Evolutionary conservation across 2,329 filamentous ascomycete species (phyloP).

Genomic region (Cercospora janseana): DNA sequence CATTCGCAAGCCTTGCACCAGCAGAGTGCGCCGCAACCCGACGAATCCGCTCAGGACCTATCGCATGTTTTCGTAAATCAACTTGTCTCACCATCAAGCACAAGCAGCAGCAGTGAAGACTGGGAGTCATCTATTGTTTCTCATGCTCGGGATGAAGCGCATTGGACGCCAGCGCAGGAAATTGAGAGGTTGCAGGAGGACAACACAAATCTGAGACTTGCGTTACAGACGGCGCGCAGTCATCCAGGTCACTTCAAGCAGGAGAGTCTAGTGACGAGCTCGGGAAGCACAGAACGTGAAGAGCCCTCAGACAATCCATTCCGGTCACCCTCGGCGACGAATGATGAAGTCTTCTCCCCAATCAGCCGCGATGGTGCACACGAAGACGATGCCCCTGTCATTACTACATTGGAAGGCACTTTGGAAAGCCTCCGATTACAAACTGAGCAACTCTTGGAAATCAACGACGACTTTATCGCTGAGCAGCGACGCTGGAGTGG

Average conservation of each 20-base stretch:
- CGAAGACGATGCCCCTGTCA: slow-evolving; percentile 13
- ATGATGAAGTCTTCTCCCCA: slow-evolving; percentile 13
- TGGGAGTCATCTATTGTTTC: slow-evolving; percentile 16
- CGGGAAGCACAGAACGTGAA: not conserved
- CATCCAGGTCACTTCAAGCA: slow-evolving; percentile 7
- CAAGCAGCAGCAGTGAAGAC: slow-evolving; percentile 22
- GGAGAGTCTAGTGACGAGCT: not conserved
- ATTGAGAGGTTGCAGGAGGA: slow-evolving; percentile 20
- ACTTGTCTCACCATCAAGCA: not conserved
- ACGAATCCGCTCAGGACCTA: slow-evolving; percentile 17
- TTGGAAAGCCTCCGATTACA: slow-evolving; percentile 36
- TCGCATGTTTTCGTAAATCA: slow-evolving; percentile 28
- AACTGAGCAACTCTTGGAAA: slow-evolving; percentile 37
- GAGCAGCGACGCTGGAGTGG: slow-evolving; percentile 34
- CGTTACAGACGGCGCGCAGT: slow-evolving; percentile 19
- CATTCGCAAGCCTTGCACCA: slow-evolving; percentile 12
- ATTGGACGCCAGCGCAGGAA: slow-evolving; percentile 14
- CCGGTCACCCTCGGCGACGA: slow-evolving; percentile 16
- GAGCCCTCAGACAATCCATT: slow-evolving; percentile 12
- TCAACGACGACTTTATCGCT: slow-evolving; percentile 37
- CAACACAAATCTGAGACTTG: slow-evolving; percentile 18
- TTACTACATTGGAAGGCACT: slow-evolving; percentile 34
- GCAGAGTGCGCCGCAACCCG: slow-evolving; percentile 1
- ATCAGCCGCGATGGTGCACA: slow-evolving; percentile 7
- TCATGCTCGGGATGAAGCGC: slow-evolving; percentile 15